phyloP scores from a whole-genome alignment of 139 green algal species.

The Haematococcus lacustris region DNA sequence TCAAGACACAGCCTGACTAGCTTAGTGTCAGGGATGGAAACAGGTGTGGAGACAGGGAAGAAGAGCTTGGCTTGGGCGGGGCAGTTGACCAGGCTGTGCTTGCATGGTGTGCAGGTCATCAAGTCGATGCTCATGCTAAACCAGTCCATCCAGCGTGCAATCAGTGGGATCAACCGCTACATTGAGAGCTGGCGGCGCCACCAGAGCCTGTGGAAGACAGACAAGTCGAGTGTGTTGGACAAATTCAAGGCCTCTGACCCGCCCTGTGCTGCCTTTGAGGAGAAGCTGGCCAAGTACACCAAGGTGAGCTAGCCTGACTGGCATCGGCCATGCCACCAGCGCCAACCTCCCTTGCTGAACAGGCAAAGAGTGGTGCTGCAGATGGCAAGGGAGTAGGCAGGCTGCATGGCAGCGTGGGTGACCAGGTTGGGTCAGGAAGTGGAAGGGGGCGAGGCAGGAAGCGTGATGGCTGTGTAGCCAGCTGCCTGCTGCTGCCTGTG shows the following conservation, averaged over 20 bases:
- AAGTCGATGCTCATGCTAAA: conserved; percentile 56
- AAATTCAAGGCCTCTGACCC: conserved; percentile 71
- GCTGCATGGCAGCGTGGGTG: no score
- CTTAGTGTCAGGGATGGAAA: neutral
- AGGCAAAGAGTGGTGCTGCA: no score
- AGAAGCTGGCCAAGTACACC: conserved; percentile 68
- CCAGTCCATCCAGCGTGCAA: conserved; percentile 51
- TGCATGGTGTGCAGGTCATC: conserved; percentile 23
- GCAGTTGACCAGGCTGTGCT: neutral
- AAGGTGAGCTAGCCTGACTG: conserved; percentile 29
- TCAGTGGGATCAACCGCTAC: conserved; percentile 50
- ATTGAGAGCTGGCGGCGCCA: conserved; percentile 67
- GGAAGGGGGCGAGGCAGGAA: no score
- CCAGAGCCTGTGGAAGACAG: conserved; percentile 77
- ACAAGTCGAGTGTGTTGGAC: conserved; percentile 65
- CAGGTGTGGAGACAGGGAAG: neutral
- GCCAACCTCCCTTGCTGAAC: no score
- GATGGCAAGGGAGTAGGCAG: no score
- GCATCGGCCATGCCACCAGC: no score
- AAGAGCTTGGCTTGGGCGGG: no score
- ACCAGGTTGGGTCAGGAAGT: no score
- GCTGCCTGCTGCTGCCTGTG: no score
- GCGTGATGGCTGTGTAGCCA: no score
- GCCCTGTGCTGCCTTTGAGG: conserved; percentile 53
- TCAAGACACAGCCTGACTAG: neutral